Evolutionary conservation across 225 moss, liverwort and hornwort genomes (phyloP).

Genomic region (Marchantia paleacea): DNA sequence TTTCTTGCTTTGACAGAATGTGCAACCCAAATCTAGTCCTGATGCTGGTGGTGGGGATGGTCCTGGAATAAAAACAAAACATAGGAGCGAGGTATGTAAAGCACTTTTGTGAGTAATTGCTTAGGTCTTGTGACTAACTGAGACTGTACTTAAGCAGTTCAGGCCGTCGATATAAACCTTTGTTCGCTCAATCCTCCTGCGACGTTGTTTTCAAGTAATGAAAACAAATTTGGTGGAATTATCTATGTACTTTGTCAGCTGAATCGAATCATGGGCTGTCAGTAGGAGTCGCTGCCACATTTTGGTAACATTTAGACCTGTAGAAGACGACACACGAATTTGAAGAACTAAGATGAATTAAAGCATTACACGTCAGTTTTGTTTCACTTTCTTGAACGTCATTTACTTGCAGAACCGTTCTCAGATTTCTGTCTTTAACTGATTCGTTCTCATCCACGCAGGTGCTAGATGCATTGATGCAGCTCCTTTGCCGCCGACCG

Average conservation of each 20-base stretch:
- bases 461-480: slow-evolving; percentile 91
- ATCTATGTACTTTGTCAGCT: not conserved
- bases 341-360: not conserved
- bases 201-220: too few species aligned
- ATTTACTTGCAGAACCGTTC: not conserved
- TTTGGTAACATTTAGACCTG: not conserved
- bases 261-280: not conserved
- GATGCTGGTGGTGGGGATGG: slow-evolving; percentile 25
- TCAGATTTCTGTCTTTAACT: not conserved
- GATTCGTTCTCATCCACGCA: slow-evolving; percentile 27
- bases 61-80: slow-evolving; percentile 33
- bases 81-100: slow-evolving; percentile 39
- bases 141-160: too few species aligned
- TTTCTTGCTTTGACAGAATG: slow-evolving; percentile 15
- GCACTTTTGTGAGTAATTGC: not conserved
- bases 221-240: not conserved
- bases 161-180: too few species aligned
- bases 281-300: not conserved
- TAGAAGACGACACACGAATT: not conserved
- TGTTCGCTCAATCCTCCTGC: not conserved
- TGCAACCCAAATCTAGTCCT: slow-evolving; percentile 26
- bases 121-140: too few species aligned
- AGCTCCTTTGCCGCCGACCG: slow-evolving; percentile 83
- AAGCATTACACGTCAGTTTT: not conserved
- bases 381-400: not conserved